Evolutionary conservation across 306 rosid species (phyloP), one percentile per base, ranked within the genome.

Genomic region (Cucurbita pepo): DNA sequence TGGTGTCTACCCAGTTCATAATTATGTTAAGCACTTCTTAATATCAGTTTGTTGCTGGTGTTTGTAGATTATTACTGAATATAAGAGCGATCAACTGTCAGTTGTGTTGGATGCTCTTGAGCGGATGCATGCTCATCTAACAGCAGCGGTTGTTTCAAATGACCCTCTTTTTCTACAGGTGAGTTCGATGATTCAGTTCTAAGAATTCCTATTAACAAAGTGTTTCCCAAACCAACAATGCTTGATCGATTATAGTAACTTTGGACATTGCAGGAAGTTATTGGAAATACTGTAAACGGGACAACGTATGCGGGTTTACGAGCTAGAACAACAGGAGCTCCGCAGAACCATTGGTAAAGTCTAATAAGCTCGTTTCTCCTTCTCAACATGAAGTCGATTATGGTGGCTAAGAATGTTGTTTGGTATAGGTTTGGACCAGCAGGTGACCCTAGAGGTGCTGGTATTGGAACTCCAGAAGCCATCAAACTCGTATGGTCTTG

Each of bases 401-500:
- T 3, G 13, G 25, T 38, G 25, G 36, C 22, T 64, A 64, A 64
- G 52, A 18, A 40, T 18, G 2, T 13, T 7, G 22, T 7, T 19
- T 30, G 16, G 67, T 60, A 70, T 83, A 94, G 99, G 99, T 91
- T 94, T 82, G 97, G 99, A 75, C 99, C 97, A 2, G 87, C 96
- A 7, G 99, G 99, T n/a, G 99, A 94, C 60, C 90, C 97, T 0
- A 84, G 96, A 73, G 99, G 97, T 15, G 99, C 99, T 6, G 97
- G 99, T 74, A 94, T 94, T n/a, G 99, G 97, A 66, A 89, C 99
- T 62, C 97, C 99, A 0, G 99, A 91, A 77, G 97, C 99, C 12
- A 94, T 94, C 83, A 94, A 89, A 86, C 97, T 91, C 9, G 97
- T 94, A 14, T 94, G 99, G 97, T 94, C 99, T 57, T 87, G 96